phyloP scores from a whole-genome alignment of 2,329 filamentous ascomycete species.

The Xylariaceae sp. region DNA sequence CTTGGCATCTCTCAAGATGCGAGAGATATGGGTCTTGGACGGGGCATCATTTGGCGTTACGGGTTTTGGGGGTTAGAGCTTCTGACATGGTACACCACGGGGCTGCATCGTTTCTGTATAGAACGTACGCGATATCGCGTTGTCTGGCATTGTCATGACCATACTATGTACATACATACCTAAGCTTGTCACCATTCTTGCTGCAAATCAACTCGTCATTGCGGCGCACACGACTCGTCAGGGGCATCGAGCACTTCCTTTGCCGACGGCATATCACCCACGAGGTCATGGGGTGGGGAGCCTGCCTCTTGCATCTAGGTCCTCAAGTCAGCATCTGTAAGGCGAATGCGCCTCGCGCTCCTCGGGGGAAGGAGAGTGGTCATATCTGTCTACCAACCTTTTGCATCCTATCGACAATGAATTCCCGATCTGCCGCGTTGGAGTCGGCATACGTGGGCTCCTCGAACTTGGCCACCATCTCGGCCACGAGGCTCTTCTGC shows the following conservation, averaged over 20 bases:
- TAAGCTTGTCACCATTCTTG: too few relatives aligned
- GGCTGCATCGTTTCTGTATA: constrained; percentile 14
- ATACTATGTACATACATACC: too few relatives aligned
- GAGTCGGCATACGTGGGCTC: constrained; percentile 72
- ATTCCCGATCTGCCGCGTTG: constrained; percentile 74
- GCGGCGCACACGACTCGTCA: constrained; percentile 56
- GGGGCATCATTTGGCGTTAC: constrained; percentile 13
- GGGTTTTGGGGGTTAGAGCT: constrained; percentile 12
- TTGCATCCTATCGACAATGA: constrained; percentile 96
- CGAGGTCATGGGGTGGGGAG: constrained; percentile 80
- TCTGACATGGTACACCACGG: constrained; percentile 14
- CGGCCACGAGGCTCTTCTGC: constrained; percentile 69
- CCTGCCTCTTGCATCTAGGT: constrained; percentile 91
- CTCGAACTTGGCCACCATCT: constrained; percentile 89
- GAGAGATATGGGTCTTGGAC: constrained; percentile 2
- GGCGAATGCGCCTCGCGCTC: too few relatives aligned
- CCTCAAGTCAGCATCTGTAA: constrained; percentile 8
- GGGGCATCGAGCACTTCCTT: constrained; percentile 60
- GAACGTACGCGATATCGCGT: constrained; percentile 6
- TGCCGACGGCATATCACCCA: constrained; percentile 80
- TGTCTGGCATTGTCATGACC: constrained; percentile 1
- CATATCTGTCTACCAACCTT: constrained; percentile 58
- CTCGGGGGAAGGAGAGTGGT: too few relatives aligned
- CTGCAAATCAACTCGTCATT: too few relatives aligned
- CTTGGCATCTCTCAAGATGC: not conserved